Evolutionary conservation across 2,329 filamentous ascomycete genomes (phyloP).

Genomic region (Cladophialophora carrionii): DNA sequence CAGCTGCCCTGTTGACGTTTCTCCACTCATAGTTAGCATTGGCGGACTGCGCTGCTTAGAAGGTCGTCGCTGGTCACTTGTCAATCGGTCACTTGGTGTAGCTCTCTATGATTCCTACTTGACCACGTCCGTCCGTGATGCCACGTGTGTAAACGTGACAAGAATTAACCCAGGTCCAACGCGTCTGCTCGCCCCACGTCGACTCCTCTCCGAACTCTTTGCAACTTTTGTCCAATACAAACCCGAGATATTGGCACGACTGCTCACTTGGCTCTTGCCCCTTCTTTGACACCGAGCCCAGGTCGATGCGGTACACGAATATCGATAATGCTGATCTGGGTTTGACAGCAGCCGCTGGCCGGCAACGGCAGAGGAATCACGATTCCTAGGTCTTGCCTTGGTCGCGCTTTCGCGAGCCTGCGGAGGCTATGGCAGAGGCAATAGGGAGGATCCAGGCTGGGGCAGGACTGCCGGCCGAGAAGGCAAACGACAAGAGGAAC

Average conservation of each 20-base stretch:
- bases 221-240: slow-evolving; percentile 18
- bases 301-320: slow-evolving; percentile 16
- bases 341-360: slow-evolving; percentile 10
- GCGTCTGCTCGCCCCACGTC: background rate
- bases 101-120: background rate
- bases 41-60: slow-evolving; percentile 23
- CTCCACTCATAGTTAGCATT: slow-evolving; percentile 15
- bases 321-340: slow-evolving; percentile 14
- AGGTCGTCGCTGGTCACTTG: slow-evolving; percentile 13
- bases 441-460: slow-evolving; percentile 11
- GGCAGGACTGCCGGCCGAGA: slow-evolving; percentile 4
- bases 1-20: slow-evolving; percentile 15
- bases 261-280: background rate
- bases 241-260: slow-evolving; percentile 17
- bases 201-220: background rate
- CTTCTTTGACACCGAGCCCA: slow-evolving; percentile 12
- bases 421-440: slow-evolving; percentile 24
- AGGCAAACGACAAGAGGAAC: background rate
- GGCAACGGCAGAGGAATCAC: slow-evolving; percentile 8
- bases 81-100: background rate
- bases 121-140: background rate
- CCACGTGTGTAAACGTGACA: slow-evolving; percentile 1
- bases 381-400: slow-evolving; percentile 2
- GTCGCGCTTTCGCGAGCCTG: background rate
- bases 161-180: slow-evolving; percentile 1